A percentile compares a stretch with the other conserved stretches of the same genome.
Evolutionary conservation across 345 rosid genomes (phyloP).

Genomic region (Rhodamnia rubescens): DNA sequence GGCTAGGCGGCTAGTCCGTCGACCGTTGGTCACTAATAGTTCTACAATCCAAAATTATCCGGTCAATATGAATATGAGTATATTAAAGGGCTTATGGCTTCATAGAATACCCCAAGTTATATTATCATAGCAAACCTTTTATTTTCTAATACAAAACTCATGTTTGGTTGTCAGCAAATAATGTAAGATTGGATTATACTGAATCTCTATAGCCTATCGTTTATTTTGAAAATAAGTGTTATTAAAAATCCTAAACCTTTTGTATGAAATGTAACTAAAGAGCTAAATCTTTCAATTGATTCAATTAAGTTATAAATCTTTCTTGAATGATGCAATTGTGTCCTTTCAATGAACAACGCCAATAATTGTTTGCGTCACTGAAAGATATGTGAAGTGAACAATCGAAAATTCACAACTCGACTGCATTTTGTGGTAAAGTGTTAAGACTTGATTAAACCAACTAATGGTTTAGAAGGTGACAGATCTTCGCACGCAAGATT

Average conservation of each 20-base stretch:
- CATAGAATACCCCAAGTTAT: too few relatives aligned
- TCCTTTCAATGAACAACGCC: not conserved
- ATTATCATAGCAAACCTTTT: too few relatives aligned
- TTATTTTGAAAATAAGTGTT: not conserved
- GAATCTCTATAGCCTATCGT: not conserved
- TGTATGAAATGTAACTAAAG: not conserved
- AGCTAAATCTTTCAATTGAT: not conserved
- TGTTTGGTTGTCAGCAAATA: too few relatives aligned
- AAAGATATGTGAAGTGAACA: not conserved
- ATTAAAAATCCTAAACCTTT: not conserved
- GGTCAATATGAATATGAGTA: too few relatives aligned
- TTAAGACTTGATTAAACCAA: not conserved
- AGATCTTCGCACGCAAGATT: rapidly evolving
- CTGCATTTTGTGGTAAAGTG: not conserved
- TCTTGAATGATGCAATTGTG: not conserved
- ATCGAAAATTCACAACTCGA: not conserved
- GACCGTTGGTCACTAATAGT: not conserved
- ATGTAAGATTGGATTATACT: not conserved
- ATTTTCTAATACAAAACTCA: too few relatives aligned
- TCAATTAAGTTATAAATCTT: not conserved
- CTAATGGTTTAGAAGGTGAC: rapidly evolving
- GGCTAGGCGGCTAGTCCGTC: too few relatives aligned
- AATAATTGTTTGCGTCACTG: not conserved
- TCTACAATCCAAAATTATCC: not conserved
- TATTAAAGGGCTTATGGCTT: too few relatives aligned